Evolutionary conservation across 208 protist species (phyloP).

Genomic region (Sergeia podlipaevii): DNA sequence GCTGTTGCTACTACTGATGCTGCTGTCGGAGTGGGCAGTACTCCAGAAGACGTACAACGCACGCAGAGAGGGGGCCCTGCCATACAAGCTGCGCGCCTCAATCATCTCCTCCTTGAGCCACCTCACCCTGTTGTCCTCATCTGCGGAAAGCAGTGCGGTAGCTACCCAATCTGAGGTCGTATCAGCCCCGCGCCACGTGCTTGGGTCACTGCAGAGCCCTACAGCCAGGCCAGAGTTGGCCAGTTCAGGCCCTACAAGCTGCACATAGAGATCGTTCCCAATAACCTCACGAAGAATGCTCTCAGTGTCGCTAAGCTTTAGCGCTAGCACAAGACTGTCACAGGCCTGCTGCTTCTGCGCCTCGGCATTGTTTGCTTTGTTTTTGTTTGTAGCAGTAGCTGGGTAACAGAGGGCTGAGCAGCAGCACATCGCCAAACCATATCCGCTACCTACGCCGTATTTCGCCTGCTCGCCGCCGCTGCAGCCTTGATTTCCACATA

Average conservation of each 20-base stretch:
- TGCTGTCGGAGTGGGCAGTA: conserved; percentile 4
- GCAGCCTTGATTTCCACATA: conserved; percentile 4
- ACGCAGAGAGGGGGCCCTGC: conserved; percentile 65
- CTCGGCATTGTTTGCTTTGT: background rate
- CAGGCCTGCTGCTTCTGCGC: conserved; percentile 26
- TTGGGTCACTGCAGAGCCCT: conserved; percentile 31
- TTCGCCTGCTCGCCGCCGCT: conserved; percentile 10
- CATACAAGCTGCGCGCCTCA: conserved; percentile 35
- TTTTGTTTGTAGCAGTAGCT: background rate
- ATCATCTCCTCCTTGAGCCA: conserved; percentile 70
- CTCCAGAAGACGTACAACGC: conserved; percentile 61
- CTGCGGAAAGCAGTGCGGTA: conserved; percentile 48
- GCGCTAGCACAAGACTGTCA: conserved; percentile 55
- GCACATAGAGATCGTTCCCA: conserved; percentile 10
- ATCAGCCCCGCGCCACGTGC: background rate
- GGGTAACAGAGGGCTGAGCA: conserved; percentile 30
- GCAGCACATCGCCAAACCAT: conserved; percentile 21
- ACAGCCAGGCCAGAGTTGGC: conserved; percentile 7
- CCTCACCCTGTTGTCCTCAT: conserved; percentile 71
- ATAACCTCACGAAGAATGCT: conserved; percentile 18
- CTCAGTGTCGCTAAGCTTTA: conserved; percentile 51
- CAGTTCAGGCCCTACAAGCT: conserved; percentile 25
- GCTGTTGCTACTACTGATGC: too few relatives aligned
- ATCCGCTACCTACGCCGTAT: background rate
- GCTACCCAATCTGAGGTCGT: conserved; percentile 19